Conservation (phyloP, 2,329 filamentous ascomycete genomes). For the Coniochaeta ligniaria region DNA sequence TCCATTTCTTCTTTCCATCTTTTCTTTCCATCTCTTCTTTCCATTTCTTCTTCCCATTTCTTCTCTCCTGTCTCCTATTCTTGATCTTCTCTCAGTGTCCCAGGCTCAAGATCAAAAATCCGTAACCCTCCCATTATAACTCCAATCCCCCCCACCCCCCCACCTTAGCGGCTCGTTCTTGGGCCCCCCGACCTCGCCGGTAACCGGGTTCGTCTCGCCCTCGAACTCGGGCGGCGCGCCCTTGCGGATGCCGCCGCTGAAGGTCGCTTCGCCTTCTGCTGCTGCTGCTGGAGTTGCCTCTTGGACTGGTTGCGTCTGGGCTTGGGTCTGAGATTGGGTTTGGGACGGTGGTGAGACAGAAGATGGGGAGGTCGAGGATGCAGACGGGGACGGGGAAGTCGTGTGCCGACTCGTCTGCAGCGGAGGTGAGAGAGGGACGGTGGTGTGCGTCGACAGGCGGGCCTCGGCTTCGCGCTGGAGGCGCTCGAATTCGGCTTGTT, state of each 20-base stretch:
- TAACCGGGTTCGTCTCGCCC: slow-evolving; percentile 86
- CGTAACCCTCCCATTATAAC: slow-evolving; percentile 89
- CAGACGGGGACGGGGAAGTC: slow-evolving; percentile 10
- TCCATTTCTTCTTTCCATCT: too few relatives aligned
- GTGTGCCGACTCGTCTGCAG: slow-evolving; percentile 18
- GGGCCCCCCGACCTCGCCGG: slow-evolving; percentile 89
- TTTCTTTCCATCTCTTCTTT: too few relatives aligned
- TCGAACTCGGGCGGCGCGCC: slow-evolving; percentile 88
- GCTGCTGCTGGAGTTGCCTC: too few relatives aligned
- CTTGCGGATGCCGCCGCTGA: slow-evolving; percentile 57
- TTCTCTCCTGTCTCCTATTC: too few relatives aligned
- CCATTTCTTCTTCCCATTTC: too few relatives aligned
- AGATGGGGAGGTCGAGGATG: not conserved
- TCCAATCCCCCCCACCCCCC: slow-evolving; percentile 74
- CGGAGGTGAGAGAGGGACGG: slow-evolving; percentile 12
- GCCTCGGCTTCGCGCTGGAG: slow-evolving; percentile 61
- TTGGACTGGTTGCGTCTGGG: too few relatives aligned
- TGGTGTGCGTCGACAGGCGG: slow-evolving; percentile 30
- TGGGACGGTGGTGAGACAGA: too few relatives aligned
- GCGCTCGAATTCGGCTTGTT: slow-evolving; percentile 85
- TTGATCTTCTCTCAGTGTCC: too few relatives aligned
- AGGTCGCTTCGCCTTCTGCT: slow-evolving; percentile 10
- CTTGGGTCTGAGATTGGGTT: too few relatives aligned
- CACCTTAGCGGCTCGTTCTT: slow-evolving; percentile 95
- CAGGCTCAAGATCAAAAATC: slow-evolving; percentile 57